phyloP scores from a whole-genome alignment of 1,139 yeast genomes.

The Suhomyces yuchorum region DNA sequence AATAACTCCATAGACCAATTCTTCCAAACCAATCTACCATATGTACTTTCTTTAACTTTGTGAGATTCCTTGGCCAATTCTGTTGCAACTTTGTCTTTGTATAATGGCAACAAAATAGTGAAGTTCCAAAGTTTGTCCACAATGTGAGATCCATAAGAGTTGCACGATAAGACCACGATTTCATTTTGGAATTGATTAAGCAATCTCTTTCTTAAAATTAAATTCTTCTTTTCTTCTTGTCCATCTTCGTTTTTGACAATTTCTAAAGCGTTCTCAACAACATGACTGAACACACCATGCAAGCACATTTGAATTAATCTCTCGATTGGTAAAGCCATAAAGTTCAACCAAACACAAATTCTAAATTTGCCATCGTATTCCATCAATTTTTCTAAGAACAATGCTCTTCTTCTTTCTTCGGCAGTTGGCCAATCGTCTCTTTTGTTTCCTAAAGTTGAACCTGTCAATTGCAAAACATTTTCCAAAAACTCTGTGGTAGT shows the following conservation, averaged over 20 bases:
- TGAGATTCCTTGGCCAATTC: constrained; percentile 63
- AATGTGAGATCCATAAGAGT: constrained; percentile 90
- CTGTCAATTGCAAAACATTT: constrained; percentile 61
- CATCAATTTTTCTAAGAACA: constrained; percentile 71
- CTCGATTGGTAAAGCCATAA: constrained; percentile 60
- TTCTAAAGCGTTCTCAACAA: constrained; percentile 63
- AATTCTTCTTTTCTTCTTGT: constrained; percentile 48
- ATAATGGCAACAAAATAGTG: constrained; percentile 74
- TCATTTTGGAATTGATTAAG: constrained; percentile 62
- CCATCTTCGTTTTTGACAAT: constrained; percentile 27
- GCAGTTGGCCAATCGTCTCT: constrained; percentile 91
- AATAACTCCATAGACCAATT: constrained; percentile 89
- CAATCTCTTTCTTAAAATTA: constrained; percentile 64
- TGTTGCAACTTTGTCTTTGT: constrained; percentile 82
- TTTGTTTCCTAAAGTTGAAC: constrained; percentile 78
- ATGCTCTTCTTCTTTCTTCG: constrained; percentile 79
- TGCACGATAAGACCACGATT: constrained; percentile 67
- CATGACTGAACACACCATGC: constrained; percentile 90
- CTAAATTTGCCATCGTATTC: constrained; percentile 64
- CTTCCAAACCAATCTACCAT: constrained; percentile 93
- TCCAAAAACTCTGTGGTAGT: constrained; percentile 58
- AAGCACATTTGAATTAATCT: constrained; percentile 70
- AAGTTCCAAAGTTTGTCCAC: constrained; percentile 84
- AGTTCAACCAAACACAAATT: constrained; percentile 58
- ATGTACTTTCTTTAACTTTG: constrained; percentile 76